These are phyloP conservation scores for Protomyces arabidopsidicola DNA, from an alignment of 1,139 yeast species.

Conservation along the genomic window DNA sequence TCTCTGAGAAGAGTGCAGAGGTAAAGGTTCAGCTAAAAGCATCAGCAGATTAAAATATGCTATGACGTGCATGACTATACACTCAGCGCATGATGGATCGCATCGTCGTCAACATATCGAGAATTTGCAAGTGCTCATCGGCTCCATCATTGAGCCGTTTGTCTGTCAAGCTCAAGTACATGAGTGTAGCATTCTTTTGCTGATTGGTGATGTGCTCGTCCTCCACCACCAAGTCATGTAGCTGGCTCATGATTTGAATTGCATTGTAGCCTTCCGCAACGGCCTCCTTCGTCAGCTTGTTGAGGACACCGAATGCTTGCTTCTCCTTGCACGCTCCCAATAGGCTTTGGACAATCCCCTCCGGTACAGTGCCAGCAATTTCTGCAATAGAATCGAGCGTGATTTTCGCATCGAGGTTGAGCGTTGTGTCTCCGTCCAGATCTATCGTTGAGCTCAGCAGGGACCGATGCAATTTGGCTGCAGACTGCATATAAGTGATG, in stretches of 20 bases:
- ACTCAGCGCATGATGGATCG: background rate
- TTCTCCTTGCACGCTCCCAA: constrained; percentile 41
- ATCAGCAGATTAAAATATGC: background rate
- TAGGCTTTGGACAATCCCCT: constrained; percentile 48
- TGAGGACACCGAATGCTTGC: constrained; percentile 39
- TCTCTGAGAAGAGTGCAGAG: constrained; percentile 1
- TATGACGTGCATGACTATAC: background rate
- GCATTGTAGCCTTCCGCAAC: constrained; percentile 84
- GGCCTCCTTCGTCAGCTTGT: constrained; percentile 50
- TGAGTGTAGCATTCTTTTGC: constrained; percentile 62
- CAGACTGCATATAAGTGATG: constrained; percentile 83
- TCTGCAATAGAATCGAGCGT: constrained; percentile 55
- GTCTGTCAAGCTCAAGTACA: constrained; percentile 69
- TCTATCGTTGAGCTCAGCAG: constrained; percentile 35
- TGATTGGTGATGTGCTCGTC: constrained; percentile 52
- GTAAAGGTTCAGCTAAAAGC: background rate
- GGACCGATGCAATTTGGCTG: constrained; percentile 54
- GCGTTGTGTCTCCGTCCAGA: constrained; percentile 39
- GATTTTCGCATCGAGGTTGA: constrained; percentile 37
- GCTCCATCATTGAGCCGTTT: constrained; percentile 74
- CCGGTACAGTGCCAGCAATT: constrained; percentile 80
- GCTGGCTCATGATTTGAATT: constrained; percentile 67
- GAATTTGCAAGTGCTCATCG: constrained; percentile 79
- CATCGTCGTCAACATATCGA: constrained; percentile 44
- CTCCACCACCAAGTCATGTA: constrained; percentile 67